Conservation (phyloP, 2,329 filamentous ascomycete species). For the Coniochaeta sp. region DNA sequence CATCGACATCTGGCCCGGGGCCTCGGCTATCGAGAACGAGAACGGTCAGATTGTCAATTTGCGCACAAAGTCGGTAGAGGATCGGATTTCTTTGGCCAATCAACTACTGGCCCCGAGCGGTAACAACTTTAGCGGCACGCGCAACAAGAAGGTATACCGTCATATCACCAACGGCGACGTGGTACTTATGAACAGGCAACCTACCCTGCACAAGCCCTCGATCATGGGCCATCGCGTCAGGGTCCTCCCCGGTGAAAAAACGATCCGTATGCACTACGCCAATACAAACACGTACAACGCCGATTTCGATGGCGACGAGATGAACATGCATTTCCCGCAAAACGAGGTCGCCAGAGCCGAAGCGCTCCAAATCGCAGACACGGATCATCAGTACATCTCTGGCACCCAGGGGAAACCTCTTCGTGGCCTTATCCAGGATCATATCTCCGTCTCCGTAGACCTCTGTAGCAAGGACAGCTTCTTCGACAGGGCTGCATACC, state of each 20-base stretch:
- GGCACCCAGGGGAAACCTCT: constrained; percentile 90
- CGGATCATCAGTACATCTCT: constrained; percentile 94
- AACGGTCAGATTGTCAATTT: constrained; percentile 86
- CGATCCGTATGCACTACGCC: constrained; percentile 98
- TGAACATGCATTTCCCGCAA: constrained; percentile 99
- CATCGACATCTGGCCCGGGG: constrained; percentile 87
- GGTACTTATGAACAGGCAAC: constrained; percentile 97
- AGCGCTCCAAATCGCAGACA: constrained; percentile 88
- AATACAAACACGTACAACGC: constrained; percentile 99
- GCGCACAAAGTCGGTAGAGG: constrained; percentile 78
- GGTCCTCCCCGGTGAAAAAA: constrained; percentile 90
- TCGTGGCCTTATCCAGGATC: constrained; percentile 95
- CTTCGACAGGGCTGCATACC: constrained; percentile 81
- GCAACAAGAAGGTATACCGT: constrained; percentile 93
- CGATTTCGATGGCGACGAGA: constrained; percentile 98
- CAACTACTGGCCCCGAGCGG: constrained; percentile 82
- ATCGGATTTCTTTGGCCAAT: constrained; percentile 84
- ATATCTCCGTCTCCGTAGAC: constrained; percentile 88
- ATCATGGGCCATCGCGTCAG: constrained; percentile 97
- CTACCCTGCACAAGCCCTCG: constrained; percentile 94
- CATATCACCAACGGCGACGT: constrained; percentile 96
- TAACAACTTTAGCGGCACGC: constrained; percentile 64
- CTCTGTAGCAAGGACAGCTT: constrained; percentile 89
- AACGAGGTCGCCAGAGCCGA: constrained; percentile 92
- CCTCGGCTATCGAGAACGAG: constrained; percentile 91